A percentile compares a stretch with the other conserved stretches of the same genome.
These are phyloP conservation scores for Eruca vesicaria DNA, from an alignment of 441 rosid genomes.

Conservation along the genomic window DNA sequence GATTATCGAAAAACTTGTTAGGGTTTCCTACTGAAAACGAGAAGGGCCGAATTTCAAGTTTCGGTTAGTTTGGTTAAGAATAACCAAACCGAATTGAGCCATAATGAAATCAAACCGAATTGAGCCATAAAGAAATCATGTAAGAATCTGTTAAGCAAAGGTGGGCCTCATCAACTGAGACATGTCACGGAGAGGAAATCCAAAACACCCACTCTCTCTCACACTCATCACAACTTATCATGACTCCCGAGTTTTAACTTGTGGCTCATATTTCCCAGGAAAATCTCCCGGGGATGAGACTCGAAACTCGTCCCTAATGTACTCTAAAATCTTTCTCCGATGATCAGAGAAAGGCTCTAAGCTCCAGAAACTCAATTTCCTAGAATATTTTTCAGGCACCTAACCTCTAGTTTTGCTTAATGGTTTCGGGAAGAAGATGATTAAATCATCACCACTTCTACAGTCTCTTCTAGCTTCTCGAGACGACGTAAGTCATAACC, in stretches of 20 bases:
- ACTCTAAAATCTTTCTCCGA: neutral
- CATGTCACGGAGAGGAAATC: conserved; percentile 26
- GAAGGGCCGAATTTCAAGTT: neutral
- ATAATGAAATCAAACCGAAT: neutral
- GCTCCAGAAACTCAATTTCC: neutral
- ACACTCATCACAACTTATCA: conserved; percentile 28
- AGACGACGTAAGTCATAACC: conserved; percentile 13
- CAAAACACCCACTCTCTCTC: conserved; percentile 18
- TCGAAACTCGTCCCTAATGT: conserved; percentile 6
- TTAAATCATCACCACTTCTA: conserved; percentile 21
- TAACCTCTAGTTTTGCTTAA: neutral
- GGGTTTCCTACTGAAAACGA: neutral
- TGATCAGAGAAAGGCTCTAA: neutral
- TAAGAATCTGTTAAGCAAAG: neutral
- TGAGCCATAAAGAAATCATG: too few relatives aligned
- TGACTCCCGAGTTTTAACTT: neutral
- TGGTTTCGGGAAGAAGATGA: conserved; percentile 27
- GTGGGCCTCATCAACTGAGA: conserved; percentile 26
- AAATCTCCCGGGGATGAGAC: conserved; percentile 30
- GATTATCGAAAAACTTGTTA: neutral
- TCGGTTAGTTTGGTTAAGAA: conserved; percentile 6
- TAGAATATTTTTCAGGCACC: neutral
- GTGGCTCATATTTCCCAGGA: conserved; percentile 30
- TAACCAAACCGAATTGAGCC: conserved; percentile 11
- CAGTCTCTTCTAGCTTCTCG: conserved; percentile 25